A percentile compares a stretch with the other conserved stretches of the same genome.
phyloP scores from a whole-genome alignment of 2,329 filamentous ascomycete species.

The Penicillium glabrum region DNA sequence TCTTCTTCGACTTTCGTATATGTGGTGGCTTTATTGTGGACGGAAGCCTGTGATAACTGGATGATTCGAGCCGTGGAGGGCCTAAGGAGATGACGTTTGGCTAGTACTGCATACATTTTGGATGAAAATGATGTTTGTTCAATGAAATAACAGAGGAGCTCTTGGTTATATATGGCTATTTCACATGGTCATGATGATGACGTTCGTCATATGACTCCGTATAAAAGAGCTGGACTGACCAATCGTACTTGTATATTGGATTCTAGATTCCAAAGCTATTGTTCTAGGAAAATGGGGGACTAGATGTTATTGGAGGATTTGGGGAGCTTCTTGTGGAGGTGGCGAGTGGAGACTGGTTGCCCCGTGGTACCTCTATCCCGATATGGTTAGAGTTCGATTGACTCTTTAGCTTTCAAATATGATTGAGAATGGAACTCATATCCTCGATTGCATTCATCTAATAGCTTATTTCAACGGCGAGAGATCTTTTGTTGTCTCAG shows the following conservation, averaged over 20 bases:
- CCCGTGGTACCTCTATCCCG: constrained; percentile 7
- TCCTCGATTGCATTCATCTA: no score
- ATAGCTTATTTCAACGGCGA: no score
- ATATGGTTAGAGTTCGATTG: not conserved
- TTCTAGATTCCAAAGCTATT: not conserved
- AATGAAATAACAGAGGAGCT: not conserved
- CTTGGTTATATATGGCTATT: not conserved
- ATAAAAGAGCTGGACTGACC: not conserved
- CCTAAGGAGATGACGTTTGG: constrained; percentile 8
- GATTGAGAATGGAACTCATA: no score
- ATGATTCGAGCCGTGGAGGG: constrained; percentile 5
- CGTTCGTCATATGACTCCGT: constrained; percentile 11
- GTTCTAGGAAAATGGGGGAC: not conserved
- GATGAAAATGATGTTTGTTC: not conserved
- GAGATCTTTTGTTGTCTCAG: no score
- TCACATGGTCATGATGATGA: constrained; percentile 7
- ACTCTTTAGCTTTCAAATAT: not conserved
- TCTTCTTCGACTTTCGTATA: constrained; percentile 6
- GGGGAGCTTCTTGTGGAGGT: constrained; percentile 7
- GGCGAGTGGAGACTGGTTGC: constrained; percentile 1
- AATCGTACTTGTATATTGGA: not conserved
- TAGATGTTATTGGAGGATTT: constrained; percentile 3
- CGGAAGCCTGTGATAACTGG: constrained; percentile 6
- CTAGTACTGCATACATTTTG: constrained; percentile 11
- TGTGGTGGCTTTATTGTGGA: constrained; percentile 7